Percentiles rank a stretch among this genome's conserved stretches.
Conservation (phyloP, 2,329 filamentous ascomycete genomes). For the Saccharata proteae region DNA sequence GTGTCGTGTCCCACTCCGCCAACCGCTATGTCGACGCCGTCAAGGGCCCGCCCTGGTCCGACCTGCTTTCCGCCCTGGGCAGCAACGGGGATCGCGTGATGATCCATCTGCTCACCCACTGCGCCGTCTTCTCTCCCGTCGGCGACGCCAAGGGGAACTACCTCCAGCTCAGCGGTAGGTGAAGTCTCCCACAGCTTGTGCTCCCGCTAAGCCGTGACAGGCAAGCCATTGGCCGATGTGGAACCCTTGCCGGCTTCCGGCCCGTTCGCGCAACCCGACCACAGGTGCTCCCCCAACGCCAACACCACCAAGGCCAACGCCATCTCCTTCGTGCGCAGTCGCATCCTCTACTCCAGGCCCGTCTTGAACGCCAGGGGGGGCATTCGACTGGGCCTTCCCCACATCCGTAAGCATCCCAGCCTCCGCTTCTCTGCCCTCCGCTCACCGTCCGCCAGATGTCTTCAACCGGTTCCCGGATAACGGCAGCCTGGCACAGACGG, state of each 20-base stretch:
- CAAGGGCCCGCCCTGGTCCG: slow-evolving; percentile 61
- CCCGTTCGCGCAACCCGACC: not conserved
- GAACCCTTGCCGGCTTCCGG: slow-evolving; percentile 4
- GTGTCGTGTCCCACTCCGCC: slow-evolving; percentile 49
- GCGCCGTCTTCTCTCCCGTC: slow-evolving; percentile 60
- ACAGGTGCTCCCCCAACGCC: slow-evolving; percentile 31
- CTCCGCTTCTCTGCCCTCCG: slow-evolving; percentile 1
- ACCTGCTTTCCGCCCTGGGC: slow-evolving; percentile 62
- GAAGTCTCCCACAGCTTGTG: too few species aligned
- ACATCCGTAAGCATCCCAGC: slow-evolving; percentile 55
- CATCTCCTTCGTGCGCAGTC: slow-evolving; percentile 66
- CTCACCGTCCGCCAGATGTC: slow-evolving; percentile 48
- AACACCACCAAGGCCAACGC: not conserved
- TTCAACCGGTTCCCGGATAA: slow-evolving; percentile 55
- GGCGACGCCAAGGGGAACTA: slow-evolving; percentile 51
- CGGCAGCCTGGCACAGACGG: slow-evolving; percentile 40
- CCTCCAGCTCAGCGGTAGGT: slow-evolving; percentile 63
- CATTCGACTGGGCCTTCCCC: slow-evolving; percentile 63
- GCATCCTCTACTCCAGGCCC: slow-evolving; percentile 76
- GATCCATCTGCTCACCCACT: slow-evolving; percentile 63
- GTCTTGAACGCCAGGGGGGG: slow-evolving; percentile 54
- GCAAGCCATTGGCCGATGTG: slow-evolving; percentile 5
- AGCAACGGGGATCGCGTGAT: slow-evolving; percentile 64
- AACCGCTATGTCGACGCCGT: slow-evolving; percentile 61
- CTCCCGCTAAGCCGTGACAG: slow-evolving; percentile 6